These are phyloP conservation scores for Metschnikowia vanudenii DNA, from an alignment of 805 yeast genomes.

Conservation along the genomic window DNA sequence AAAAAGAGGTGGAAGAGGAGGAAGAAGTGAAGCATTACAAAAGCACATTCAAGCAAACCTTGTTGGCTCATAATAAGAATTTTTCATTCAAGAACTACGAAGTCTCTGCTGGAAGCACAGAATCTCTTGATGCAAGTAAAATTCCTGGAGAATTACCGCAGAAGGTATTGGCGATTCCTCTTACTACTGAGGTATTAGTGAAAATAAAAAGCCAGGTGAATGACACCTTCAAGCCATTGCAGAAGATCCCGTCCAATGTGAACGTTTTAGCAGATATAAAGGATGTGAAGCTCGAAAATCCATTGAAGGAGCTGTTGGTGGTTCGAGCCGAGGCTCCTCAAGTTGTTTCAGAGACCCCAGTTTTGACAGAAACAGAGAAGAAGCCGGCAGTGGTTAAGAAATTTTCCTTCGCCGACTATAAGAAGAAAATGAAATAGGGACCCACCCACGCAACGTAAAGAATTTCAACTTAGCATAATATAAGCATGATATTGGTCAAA, in stretches of 20 bases:
- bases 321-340: conserved; percentile 4
- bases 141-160: conserved; percentile 2
- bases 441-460: not conserved
- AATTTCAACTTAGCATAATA: not conserved
- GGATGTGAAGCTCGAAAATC: conserved; percentile 3
- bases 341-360: conserved; percentile 11
- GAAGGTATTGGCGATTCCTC: conserved; percentile 14
- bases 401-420: conserved; percentile 73
- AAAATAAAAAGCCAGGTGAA: conserved; percentile 17
- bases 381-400: conserved; percentile 43
- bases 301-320: not conserved
- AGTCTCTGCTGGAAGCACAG: not conserved
- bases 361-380: not conserved
- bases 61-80: conserved; percentile 18
- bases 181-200: conserved; percentile 13
- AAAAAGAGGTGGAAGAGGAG: not conserved
- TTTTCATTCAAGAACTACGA: conserved; percentile 5
- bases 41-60: conserved; percentile 21
- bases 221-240: conserved; percentile 26
- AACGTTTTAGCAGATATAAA: conserved; percentile 3
- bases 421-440: conserved; percentile 48
- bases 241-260: conserved; percentile 3
- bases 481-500: not conserved
- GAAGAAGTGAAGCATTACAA: not conserved
- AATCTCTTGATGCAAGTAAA: conserved; percentile 4